A percentile compares a stretch with the other conserved stretches of the same genome.
phyloP scores from a whole-genome alignment of 192 early-diverging fungal species.

The Globomyces pollinis-pini region DNA sequence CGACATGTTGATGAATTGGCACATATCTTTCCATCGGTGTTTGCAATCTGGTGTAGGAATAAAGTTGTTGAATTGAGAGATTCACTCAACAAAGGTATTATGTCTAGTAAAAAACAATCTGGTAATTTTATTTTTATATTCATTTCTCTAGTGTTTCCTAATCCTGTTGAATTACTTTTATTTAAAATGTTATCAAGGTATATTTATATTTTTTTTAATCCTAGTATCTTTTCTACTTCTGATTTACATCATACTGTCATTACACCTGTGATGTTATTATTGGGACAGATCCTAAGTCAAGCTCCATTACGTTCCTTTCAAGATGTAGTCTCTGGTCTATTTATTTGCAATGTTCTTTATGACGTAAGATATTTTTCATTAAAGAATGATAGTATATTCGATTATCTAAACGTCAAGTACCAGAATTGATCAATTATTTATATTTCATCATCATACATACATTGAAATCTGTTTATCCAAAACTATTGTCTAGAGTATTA shows the following conservation, averaged over 20 bases:
- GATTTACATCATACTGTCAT: slow-evolving; percentile 82
- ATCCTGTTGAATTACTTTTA: slow-evolving; percentile 21
- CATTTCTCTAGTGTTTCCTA: neutral
- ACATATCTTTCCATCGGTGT: slow-evolving; percentile 9
- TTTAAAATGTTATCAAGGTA: neutral
- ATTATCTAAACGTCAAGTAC: slow-evolving; percentile 64
- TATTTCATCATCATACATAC: slow-evolving; percentile 11
- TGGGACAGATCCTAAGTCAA: slow-evolving; percentile 69
- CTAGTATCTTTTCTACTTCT: slow-evolving; percentile 84
- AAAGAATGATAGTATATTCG: slow-evolving; percentile 50
- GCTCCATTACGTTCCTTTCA: slow-evolving; percentile 43
- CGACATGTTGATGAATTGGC: slow-evolving; percentile 25
- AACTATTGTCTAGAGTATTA: neutral
- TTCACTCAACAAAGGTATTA: slow-evolving; percentile 31
- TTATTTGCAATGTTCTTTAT: slow-evolving; percentile 62
- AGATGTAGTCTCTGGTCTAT: slow-evolving; percentile 66
- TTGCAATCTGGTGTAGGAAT: slow-evolving; percentile 1
- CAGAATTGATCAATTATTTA: slow-evolving; percentile 42
- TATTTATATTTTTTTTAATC: slow-evolving; percentile 51
- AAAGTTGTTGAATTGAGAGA: slow-evolving; percentile 31
- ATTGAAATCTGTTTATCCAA: neutral
- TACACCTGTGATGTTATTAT: slow-evolving; percentile 76
- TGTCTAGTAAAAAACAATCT: slow-evolving; percentile 23
- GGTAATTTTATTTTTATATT: neutral
- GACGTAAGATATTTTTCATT: slow-evolving; percentile 43